These are phyloP conservation scores for Sporothrix globosa DNA, from an alignment of 2,329 filamentous ascomycete genomes.

Conservation along the genomic window DNA sequence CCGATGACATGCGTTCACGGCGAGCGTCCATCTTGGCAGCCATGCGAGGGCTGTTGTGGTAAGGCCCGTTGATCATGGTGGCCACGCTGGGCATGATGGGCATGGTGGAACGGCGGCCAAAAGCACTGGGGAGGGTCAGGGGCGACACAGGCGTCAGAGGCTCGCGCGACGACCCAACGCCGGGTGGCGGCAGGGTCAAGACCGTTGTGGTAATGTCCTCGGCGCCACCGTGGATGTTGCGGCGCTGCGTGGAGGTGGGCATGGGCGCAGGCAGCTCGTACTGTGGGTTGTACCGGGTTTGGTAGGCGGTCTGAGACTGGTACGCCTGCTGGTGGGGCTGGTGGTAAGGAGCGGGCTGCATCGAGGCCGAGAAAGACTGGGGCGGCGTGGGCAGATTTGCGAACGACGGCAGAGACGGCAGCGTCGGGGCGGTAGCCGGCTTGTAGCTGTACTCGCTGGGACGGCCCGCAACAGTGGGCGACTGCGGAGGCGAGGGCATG, in stretches of 20 bases:
- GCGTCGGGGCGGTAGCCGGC: background rate
- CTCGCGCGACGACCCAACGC: background rate
- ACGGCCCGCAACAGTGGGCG: conserved; percentile 28
- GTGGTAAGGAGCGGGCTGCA: conserved; percentile 25
- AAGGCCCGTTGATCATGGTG: conserved; percentile 23
- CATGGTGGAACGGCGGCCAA: conserved; percentile 25
- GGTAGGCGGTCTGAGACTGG: conserved; percentile 14
- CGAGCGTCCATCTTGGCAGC: conserved; percentile 27
- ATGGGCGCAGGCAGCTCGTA: conserved; percentile 25
- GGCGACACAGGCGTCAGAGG: conserved; percentile 34
- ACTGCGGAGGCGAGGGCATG: conserved; percentile 36
- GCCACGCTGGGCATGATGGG: conserved; percentile 16
- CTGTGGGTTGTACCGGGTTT: conserved; percentile 12
- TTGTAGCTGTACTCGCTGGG: conserved; percentile 1
- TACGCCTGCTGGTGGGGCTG: conserved; percentile 19
- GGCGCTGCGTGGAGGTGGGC: conserved; percentile 3
- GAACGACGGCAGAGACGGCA: conserved; percentile 3
- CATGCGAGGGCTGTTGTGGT: conserved; percentile 28
- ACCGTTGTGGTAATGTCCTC: conserved; percentile 33
- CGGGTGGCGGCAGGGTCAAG: conserved; percentile 31
- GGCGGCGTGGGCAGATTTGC: conserved; percentile 29
- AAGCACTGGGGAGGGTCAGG: conserved; percentile 24
- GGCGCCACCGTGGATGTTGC: background rate
- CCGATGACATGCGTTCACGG: conserved; percentile 16
- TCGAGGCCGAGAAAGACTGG: conserved; percentile 26